These are phyloP conservation scores for Rhizopus delemar DNA, from an alignment of 371 early-diverging fungal species.

Conservation along the genomic window DNA sequence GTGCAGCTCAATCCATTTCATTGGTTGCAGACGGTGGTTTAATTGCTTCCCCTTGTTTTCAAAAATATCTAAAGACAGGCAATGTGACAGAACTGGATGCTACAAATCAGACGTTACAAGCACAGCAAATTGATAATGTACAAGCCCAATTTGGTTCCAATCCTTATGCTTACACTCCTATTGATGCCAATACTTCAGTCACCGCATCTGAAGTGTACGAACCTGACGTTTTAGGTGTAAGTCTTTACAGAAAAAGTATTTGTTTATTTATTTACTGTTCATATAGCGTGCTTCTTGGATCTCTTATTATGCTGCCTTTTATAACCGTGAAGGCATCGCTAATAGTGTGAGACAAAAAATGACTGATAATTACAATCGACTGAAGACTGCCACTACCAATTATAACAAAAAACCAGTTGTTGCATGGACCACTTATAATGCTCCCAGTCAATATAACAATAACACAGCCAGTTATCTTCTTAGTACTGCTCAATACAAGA, in stretches of 20 bases:
- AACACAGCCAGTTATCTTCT: conserved; percentile 69
- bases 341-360: conserved; percentile 57
- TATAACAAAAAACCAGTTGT: conserved; percentile 59
- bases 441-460: conserved; percentile 65
- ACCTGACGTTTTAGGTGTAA: conserved; percentile 61
- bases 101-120: conserved; percentile 47
- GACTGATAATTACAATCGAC: conserved; percentile 68
- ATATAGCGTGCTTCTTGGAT: conserved; percentile 74
- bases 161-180: conserved; percentile 8
- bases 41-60: conserved; percentile 70
- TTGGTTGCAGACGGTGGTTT: conserved; percentile 58
- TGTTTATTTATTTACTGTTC: not conserved
- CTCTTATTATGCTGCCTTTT: conserved; percentile 75
- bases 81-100: conserved; percentile 33
- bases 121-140: conserved; percentile 36
- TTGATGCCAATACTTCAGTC: conserved; percentile 33
- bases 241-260: conserved; percentile 15
- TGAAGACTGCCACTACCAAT: conserved; percentile 52
- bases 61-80: conserved; percentile 44
- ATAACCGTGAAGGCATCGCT: conserved; percentile 67
- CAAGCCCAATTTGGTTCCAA: conserved; percentile 50
- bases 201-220: conserved; percentile 33
- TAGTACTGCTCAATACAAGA: conserved; percentile 62
- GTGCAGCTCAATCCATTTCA: conserved; percentile 57
- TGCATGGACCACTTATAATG: conserved; percentile 69